Base-by-base conservation (phyloP, 2,329 filamentous ascomycete species). In the Akanthomyces dipterigenus region DNA sequence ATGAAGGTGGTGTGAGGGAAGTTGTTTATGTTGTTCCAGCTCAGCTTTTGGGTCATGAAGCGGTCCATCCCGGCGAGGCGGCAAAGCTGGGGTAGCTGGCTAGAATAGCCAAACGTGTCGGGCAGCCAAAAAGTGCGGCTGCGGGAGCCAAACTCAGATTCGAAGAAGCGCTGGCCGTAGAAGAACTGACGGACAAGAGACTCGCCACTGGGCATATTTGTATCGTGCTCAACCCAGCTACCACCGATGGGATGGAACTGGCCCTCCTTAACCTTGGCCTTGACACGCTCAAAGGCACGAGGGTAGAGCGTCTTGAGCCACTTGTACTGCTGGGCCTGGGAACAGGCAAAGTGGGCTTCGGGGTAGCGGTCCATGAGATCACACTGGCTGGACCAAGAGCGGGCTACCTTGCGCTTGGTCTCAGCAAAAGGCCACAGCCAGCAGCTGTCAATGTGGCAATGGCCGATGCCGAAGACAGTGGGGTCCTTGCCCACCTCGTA, bases 21-120 rank as follows among this genome's bases (percentile, higher is more conserved):
- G 71, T 90, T 96, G 78, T 98, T 98, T 82, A 98, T 98, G 73
- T 98, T 98, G 79, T 98, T 98, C 95, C 95, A 99, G 79, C 93
- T 98, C 63, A 99, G 81, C 78, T 99, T 99, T 75, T 99, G 95
- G 0, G 95, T 99, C 70, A 99, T 89, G 80, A 99, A 99, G 38
- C 93, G 86, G 62, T 85, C 90, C 95, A 99, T 98, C 22, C 92
- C 93, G n/a, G 95, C 90, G 31, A 97, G 79, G 3, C 93, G 89
- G 72, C 92, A 98, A 46, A 99, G 80, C 71, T 99, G 95, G 14
- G 95, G 95, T 46, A 99, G 83, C 75, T 99, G 95, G 55, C 89
- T 89, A 0, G 93, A 97, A 76, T 99, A 99, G 16, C 95, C 95
- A 76, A 99, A 99, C 0, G 95, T 99, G 73, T 99, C 95, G 1